Evolutionary conservation across 202 grass and related monocot genomes (phyloP), one percentile per base, ranked within the genome.

Genomic region (Cymbopogon flexuosus): DNA sequence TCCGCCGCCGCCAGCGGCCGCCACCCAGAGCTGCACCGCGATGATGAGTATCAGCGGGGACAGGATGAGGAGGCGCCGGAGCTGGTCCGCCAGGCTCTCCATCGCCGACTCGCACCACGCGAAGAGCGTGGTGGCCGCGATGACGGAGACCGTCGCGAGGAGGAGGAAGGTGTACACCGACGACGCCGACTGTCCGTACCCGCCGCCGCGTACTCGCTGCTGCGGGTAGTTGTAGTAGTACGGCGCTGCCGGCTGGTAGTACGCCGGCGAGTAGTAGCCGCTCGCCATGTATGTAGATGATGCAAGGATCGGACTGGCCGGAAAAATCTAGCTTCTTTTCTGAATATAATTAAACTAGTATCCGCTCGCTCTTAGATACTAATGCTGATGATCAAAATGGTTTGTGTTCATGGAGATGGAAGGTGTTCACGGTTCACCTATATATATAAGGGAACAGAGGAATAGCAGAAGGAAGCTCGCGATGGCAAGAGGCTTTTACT

Each of bases 21-120:
- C 80, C 37, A 83, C 30, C 81, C 89, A 90, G 69, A 89, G 24
- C 79, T 90, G 87, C 12, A 74, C 92, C 19, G 71, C 89, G 18
- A 94, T 29, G 84, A 94, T 80, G 73, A 88, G 41, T 63, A 92
- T 59, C n/a, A 94, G 70, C 47, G 89, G 92, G 19, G 87, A 89
- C 10, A 94, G 63, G 68, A 90, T 79, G 81, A 94, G 31, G 34
- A 85, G 24, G 47, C 81, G 13, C 29, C 82, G 67, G 73, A 89
- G 52, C 89, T 84, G 84, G 49, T 80, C 59, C 3, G 67, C n/a
- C 66, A 94, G 51, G 56, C 35, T 75, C 76, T 67, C 84, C 75
- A 94, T 58, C 63, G 68, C 84, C 23, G 84, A 84, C 70, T 89
- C 92, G 23, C 86, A 94, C 77, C 42, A 22, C 75, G 73, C 34